Evolutionary conservation across 1,284 basidiomycete species (phyloP).

Genomic region (Ustilago tritici): DNA sequence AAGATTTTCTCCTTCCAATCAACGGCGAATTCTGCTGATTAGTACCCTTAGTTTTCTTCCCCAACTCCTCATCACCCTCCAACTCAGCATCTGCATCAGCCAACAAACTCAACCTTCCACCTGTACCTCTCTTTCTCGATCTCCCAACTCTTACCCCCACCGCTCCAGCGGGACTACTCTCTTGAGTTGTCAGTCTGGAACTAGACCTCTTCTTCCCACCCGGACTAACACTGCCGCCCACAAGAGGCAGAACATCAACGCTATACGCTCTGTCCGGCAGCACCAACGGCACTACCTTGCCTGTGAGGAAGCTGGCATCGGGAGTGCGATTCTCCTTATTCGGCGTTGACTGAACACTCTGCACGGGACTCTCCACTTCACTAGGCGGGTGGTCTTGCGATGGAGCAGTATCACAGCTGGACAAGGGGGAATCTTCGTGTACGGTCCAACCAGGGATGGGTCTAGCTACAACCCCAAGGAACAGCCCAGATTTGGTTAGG

Average conservation of each 20-base stretch:
- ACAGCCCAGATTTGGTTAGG: conserved; percentile 35
- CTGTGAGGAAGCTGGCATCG: conserved; percentile 22
- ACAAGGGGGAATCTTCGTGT: conserved; percentile 25
- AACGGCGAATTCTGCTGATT: background rate
- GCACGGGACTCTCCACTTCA: conserved; percentile 5
- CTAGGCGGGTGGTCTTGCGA: conserved; percentile 36
- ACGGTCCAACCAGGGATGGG: conserved; percentile 39
- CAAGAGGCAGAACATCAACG: conserved; percentile 17
- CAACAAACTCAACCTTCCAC: conserved; percentile 44
- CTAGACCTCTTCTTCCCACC: conserved; percentile 1
- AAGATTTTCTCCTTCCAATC: conserved; percentile 11
- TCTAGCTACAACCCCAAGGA: conserved; percentile 37
- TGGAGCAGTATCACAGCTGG: conserved; percentile 29
- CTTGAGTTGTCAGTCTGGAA: background rate
- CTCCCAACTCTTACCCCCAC: conserved; percentile 9
- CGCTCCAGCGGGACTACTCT: background rate
- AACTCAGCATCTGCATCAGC: conserved; percentile 36
- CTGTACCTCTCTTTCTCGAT: conserved; percentile 42
- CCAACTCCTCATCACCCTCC: background rate
- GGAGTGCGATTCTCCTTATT: conserved; percentile 48
- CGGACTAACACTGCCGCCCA: background rate
- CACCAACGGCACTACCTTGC: conserved; percentile 26
- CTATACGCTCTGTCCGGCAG: conserved; percentile 42
- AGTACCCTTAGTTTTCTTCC: background rate
- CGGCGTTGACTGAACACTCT: conserved; percentile 23